Base-by-base conservation (phyloP, 441 rosid genomes). In the Eutrema salsugineum region DNA sequence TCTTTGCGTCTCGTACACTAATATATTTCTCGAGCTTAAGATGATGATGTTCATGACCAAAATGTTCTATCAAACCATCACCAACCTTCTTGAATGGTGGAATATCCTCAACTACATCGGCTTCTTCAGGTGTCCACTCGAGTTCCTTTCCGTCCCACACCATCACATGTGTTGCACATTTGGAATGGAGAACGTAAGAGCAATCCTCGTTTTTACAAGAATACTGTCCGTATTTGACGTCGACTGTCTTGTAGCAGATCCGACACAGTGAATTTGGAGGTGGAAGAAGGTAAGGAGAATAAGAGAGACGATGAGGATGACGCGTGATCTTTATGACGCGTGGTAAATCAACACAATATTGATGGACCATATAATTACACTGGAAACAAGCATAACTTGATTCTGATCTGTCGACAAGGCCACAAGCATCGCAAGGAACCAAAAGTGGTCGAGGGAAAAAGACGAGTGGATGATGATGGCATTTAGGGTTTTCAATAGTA, bases 361-460 rank as follows among this genome's bases (percentile, higher is more conserved):
- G 53, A 20, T 48, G 53, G 24, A 17, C 53, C 27, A 48, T 20
- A 8, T 48, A 48, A 9, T 48, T 48, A 48, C 53, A 48, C 27
- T 48, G 22, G 24, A 16, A 48, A 48, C 39, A 33, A 33, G 5
- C 22, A 28, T 28, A 28, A 3, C 30, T 28, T 28, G 30, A 48
- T 1, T 65, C 59, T 22, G 3, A 1, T 5, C 5, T 2, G 2
- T 66, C 2, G 1, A 50, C 48, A 8, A 51, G 39, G 8, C 61
- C 71, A 27, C 71, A 66, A 51, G 61, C 71, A 51, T 66, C 71
- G 39, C 61, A 66, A 2, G 70, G 70, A 20, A 5, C 3, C 8
- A 1, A 16, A 0, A 66, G n/a, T 10, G 71, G 61, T 0, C 71
- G 15, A 53, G 61, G 71, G 1, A 66, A 10, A 28, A 66, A 51